Evolutionary conservation across 768 basidiomycete species (phyloP).

Genomic region (Lentinula sp.): DNA sequence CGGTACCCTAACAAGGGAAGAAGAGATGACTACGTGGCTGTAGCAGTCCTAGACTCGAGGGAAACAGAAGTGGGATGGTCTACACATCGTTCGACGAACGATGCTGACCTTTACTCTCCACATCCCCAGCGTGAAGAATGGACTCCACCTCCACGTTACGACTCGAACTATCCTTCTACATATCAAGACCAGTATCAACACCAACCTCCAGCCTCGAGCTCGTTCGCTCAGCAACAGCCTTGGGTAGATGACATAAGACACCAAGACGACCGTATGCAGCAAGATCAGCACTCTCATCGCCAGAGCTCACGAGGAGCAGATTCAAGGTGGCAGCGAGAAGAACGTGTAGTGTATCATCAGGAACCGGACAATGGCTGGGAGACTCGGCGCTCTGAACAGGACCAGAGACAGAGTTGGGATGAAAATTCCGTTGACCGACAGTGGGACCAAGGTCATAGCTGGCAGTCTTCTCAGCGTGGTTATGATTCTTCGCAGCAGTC

Average conservation of each 20-base stretch:
- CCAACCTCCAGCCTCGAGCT: slow-evolving; percentile 28
- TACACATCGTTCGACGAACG: slow-evolving; percentile 21
- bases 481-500: slow-evolving; percentile 28
- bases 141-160: slow-evolving; percentile 40
- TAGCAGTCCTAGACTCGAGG: slow-evolving; percentile 25
- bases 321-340: slow-evolving; percentile 25
- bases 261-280: slow-evolving; percentile 13
- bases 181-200: slow-evolving; percentile 43
- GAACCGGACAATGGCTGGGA: slow-evolving; percentile 52
- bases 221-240: slow-evolving; percentile 34
- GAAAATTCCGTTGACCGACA: slow-evolving; percentile 38
- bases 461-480: slow-evolving; percentile 46
- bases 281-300: slow-evolving; percentile 31
- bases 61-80: slow-evolving; percentile 39
- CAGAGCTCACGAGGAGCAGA: slow-evolving; percentile 31
- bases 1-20: slow-evolving; percentile 40
- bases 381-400: slow-evolving; percentile 38
- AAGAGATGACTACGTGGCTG: slow-evolving; percentile 41
- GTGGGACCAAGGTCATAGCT: slow-evolving; percentile 70
- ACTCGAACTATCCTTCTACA: slow-evolving; percentile 34
- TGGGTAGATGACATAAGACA: slow-evolving; percentile 32
- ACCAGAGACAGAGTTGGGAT: slow-evolving; percentile 28
- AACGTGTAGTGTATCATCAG: slow-evolving; percentile 30
- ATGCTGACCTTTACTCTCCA: slow-evolving; percentile 30
- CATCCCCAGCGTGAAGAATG: slow-evolving; percentile 37